phyloP scores from a whole-genome alignment of 371 early-diverging fungal genomes.

The Rhizopus microsporus region DNA sequence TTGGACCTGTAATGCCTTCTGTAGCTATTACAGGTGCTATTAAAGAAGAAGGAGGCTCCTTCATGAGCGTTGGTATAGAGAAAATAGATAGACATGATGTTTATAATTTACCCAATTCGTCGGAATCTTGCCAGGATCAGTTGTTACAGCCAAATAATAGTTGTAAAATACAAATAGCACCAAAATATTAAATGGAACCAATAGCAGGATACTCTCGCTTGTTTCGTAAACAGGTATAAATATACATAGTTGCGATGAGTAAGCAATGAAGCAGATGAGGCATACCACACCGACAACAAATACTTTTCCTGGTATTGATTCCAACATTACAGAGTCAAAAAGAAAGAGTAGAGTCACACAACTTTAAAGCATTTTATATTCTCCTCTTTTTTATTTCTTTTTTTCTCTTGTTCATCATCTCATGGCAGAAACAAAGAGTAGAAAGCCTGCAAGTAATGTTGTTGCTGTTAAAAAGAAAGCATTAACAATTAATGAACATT shows the following conservation, averaged over 20 bases:
- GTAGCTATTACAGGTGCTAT: conserved; percentile 11
- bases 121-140: conserved; percentile 85
- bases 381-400: neutral
- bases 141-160: conserved; percentile 77
- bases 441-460: conserved; percentile 48
- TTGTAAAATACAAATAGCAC: conserved; percentile 74
- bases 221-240: conserved; percentile 37
- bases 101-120: conserved; percentile 55
- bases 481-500: neutral
- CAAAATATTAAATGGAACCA: conserved; percentile 66
- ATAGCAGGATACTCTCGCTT: conserved; percentile 16
- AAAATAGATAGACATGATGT: too few species aligned
- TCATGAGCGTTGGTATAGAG: neutral
- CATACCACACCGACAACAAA: conserved; percentile 42
- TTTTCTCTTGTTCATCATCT: conserved; percentile 8
- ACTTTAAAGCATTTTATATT: neutral
- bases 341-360: neutral
- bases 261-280: conserved; percentile 43
- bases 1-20: conserved; percentile 49
- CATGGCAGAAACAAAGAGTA: conserved; percentile 48
- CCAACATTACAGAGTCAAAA: conserved; percentile 29
- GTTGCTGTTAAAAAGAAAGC: neutral
- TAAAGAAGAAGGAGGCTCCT: conserved; percentile 46
- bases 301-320: conserved; percentile 44
- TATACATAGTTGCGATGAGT: conserved; percentile 44